Percentiles rank a stretch among this genome's conserved stretches.
These are phyloP conservation scores for Theileria parva DNA, from an alignment of 169 alveolate genomes.

Conservation along the genomic window DNA sequence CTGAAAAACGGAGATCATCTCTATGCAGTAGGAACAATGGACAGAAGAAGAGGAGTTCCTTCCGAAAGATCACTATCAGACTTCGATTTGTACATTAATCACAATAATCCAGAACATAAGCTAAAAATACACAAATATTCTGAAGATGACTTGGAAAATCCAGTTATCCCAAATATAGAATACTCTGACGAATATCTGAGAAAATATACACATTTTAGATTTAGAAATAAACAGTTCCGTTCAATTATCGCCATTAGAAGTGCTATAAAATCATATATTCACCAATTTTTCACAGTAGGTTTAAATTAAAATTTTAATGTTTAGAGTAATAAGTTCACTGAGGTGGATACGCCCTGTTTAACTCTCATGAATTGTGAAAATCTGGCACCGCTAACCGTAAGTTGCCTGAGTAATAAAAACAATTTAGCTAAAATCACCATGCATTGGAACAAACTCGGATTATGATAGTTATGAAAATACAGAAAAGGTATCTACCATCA, in stretches of 20 bases:
- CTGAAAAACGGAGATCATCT: conserved; percentile 82
- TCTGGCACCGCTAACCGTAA: conserved; percentile 95
- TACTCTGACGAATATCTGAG: conserved; percentile 74
- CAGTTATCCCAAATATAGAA: conserved; percentile 67
- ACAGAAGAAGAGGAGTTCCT: conserved; percentile 76
- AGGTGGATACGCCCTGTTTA: conserved; percentile 97
- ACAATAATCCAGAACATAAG: conserved; percentile 55
- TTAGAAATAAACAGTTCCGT: conserved; percentile 77
- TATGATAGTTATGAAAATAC: neutral
- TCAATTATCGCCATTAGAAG: conserved; percentile 84
- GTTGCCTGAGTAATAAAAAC: conserved; percentile 74
- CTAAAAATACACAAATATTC: conserved; percentile 32
- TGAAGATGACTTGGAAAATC: conserved; percentile 59
- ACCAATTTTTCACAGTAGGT: conserved; percentile 81
- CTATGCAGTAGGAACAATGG: conserved; percentile 77
- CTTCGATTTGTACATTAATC: conserved; percentile 52
- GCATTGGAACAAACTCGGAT: conserved; percentile 7
- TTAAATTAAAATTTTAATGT: conserved; percentile 72
- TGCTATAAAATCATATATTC: conserved; percentile 80
- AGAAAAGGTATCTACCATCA: neutral
- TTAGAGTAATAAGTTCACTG: conserved; percentile 85
- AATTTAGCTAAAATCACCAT: conserved; percentile 3
- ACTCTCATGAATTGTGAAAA: conserved; percentile 99
- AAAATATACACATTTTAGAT: conserved; percentile 71
- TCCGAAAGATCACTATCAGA: conserved; percentile 66